Evolutionary conservation across 106 monocot species (phyloP), one percentile per base, ranked within the genome.

Genomic region (Dendrobium officinale): DNA sequence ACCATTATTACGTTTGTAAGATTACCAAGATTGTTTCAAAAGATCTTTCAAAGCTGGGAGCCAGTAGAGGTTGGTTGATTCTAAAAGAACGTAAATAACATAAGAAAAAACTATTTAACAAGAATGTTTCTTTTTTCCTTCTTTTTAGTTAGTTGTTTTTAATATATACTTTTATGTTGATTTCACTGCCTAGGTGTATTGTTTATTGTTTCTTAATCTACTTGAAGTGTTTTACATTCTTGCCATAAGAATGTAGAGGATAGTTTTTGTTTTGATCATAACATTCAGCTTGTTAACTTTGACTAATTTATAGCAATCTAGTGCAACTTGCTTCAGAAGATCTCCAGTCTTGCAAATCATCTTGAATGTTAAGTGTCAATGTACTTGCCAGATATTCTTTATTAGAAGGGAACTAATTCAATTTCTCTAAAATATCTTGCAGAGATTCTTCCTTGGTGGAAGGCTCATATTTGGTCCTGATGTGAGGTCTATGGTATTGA

Each of bases 381-480:
- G 68, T 68, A 68, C 29, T 29, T 68, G 26, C 29, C 0, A 31
- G 68, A 26, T 68, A 33, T 27, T 6, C 68, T 68, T 68, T 6
- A 13, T 11, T 70, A 33, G 37, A 66, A 70, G 33, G 20, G 70
- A 70, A 37, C 70, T 70, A 70, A 70, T 70, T 70, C 37, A 37
- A 70, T 37, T 70, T 70, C 16, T 70, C 70, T 37, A 70, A 33
- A n/a, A 13, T 59, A 27, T 80, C 9, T 55, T 87, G 83, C 91
- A 91, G 91, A 86, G 24, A 79, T 91, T 91, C 68, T 81, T 82
- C 73, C 77, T 91, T 56, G 86, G 84, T 66, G 91, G 91, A 64
- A 84, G 88, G 70, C 56, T 91, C 24, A 73, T 91, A 78, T 91
- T 91, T 86, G 91, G 91, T 26, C 91, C 91, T 41, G 91, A 91